These are phyloP conservation scores for Blepharisma stoltei DNA, from an alignment of 73 alveolate genomes.

Conservation along the genomic window DNA sequence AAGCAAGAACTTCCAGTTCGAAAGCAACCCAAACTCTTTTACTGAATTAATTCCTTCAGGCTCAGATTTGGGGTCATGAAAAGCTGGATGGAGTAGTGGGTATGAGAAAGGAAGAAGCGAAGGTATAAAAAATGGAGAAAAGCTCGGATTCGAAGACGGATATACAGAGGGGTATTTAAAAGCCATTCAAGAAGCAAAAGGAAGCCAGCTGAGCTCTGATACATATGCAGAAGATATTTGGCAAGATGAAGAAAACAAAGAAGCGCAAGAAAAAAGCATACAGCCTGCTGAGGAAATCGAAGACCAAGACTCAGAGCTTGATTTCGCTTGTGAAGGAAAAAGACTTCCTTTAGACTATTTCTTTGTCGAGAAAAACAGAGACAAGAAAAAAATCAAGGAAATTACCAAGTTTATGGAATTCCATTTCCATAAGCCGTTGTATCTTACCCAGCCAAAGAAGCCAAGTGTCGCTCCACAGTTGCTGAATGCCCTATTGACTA, in stretches of 20 bases:
- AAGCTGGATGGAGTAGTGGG: neutral
- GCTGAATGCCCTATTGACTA: neutral
- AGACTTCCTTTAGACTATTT: no score
- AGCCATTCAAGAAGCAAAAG: neutral
- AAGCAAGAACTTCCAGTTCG: no score
- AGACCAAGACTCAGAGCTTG: neutral
- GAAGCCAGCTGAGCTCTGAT: neutral
- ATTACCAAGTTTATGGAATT: neutral
- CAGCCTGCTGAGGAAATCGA: neutral
- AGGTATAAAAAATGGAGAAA: neutral
- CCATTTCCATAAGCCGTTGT: neutral
- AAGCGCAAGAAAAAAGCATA: neutral
- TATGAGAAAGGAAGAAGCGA: neutral
- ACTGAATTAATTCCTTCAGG: constrained; percentile 49
- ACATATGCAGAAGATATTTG: neutral
- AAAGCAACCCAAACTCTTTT: no score
- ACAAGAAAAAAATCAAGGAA: constrained; percentile 3
- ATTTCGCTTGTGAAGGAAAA: no score
- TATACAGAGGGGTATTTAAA: neutral
- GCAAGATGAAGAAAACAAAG: neutral
- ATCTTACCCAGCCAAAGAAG: neutral
- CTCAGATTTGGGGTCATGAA: constrained; percentile 77
- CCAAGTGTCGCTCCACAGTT: neutral
- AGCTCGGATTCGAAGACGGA: neutral
- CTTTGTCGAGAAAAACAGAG: neutral